phyloP scores from a whole-genome alignment of 768 basidiomycete species.

The Hypsizygus marmoreus region DNA sequence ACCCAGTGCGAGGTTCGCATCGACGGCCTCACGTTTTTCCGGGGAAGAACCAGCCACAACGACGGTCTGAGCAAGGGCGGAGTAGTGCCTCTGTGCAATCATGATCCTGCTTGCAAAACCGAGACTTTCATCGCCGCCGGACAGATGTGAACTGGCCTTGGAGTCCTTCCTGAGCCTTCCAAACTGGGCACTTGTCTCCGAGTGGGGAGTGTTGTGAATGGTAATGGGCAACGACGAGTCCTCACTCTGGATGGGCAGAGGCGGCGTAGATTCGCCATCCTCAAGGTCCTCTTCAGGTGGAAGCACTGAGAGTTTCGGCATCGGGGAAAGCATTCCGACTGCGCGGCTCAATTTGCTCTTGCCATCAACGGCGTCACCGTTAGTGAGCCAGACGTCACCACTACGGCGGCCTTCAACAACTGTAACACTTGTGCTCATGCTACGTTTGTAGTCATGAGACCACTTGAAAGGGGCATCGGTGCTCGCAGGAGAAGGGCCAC shows the following conservation, averaged over 20 bases:
- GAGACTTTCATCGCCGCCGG: conserved; percentile 51
- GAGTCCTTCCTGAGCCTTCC: conserved; percentile 54
- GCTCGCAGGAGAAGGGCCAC: conserved; percentile 45
- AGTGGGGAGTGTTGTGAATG: conserved; percentile 53
- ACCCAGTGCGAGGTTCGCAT: conserved; percentile 32
- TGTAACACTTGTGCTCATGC: conserved; percentile 62
- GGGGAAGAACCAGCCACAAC: conserved; percentile 49
- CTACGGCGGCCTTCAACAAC: conserved; percentile 72
- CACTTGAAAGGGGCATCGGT: conserved; percentile 42
- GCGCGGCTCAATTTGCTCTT: conserved; percentile 63
- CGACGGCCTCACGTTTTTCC: conserved; percentile 36
- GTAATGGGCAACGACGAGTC: conserved; percentile 45
- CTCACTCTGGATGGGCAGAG: conserved; percentile 60
- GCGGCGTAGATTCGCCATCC: conserved; percentile 51
- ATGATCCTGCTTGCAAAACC: conserved; percentile 60
- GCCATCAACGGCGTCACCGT: conserved; percentile 72
- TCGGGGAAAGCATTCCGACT: conserved; percentile 61
- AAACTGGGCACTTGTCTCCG: conserved; percentile 58
- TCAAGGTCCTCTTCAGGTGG: conserved; percentile 53
- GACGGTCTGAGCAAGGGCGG: conserved; percentile 66
- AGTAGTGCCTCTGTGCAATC: conserved; percentile 75
- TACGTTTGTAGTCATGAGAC: conserved; percentile 64
- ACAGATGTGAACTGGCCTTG: conserved; percentile 55
- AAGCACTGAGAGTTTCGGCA: conserved; percentile 69
- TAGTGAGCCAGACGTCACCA: conserved; percentile 73